These are phyloP conservation scores for Bifiguratus adelaidae DNA, from an alignment of 192 early-diverging fungal species.

Conservation along the genomic window DNA sequence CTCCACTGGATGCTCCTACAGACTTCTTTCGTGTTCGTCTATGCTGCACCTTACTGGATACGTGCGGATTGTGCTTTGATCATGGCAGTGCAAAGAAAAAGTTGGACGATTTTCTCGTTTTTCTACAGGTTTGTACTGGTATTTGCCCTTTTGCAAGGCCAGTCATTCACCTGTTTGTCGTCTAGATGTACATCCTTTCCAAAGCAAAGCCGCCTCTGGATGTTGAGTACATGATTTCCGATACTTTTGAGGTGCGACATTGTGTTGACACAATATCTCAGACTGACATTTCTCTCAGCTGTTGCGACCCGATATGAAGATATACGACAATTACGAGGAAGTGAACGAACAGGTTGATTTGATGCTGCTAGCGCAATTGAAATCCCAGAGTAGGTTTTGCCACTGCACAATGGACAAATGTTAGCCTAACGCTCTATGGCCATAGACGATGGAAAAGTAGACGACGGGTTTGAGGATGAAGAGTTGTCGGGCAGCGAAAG, in stretches of 20 bases:
- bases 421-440: not conserved
- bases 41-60: constrained; percentile 74
- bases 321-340: constrained; percentile 68
- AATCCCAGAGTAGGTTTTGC: constrained; percentile 26
- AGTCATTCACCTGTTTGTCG: not conserved
- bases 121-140: constrained; percentile 55
- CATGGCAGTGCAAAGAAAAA: constrained; percentile 50
- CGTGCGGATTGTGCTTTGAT: constrained; percentile 78
- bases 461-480: constrained; percentile 29
- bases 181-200: constrained; percentile 72
- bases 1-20: constrained; percentile 61
- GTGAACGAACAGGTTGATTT: constrained; percentile 57
- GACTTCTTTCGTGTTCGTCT: constrained; percentile 94
- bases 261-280: not conserved
- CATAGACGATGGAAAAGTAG: constrained; percentile 14
- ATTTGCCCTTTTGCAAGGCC: not conserved
- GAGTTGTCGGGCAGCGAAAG: constrained; percentile 17
- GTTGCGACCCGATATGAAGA: constrained; percentile 46
- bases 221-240: constrained; percentile 76
- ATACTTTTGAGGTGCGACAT: constrained; percentile 54
- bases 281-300: constrained; percentile 8
- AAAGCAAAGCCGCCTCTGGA: constrained; percentile 82
- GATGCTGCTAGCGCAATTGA: constrained; percentile 36
- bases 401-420: not conserved
- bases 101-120: constrained; percentile 64